These are phyloP conservation scores for Cladochytrium replicatum DNA, from an alignment of 192 early-diverging fungal species.

Conservation along the genomic window DNA sequence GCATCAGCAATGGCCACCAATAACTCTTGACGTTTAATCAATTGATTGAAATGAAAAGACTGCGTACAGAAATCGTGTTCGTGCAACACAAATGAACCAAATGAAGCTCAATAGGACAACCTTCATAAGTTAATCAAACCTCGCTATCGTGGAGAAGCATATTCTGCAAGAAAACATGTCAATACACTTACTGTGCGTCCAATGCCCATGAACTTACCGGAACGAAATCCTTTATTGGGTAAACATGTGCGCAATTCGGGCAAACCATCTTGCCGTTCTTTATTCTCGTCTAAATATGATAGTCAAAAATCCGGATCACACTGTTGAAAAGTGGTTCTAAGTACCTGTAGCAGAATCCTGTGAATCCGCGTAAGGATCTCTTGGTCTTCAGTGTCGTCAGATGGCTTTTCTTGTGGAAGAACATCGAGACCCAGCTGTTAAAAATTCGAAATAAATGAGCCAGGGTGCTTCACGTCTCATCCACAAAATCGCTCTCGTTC, in stretches of 20 bases:
- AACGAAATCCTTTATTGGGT: constrained; percentile 85
- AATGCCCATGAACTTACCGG: too few species aligned
- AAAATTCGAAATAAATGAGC: background rate
- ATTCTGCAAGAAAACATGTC: too few species aligned
- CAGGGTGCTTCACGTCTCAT: background rate
- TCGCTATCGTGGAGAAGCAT: constrained; percentile 42
- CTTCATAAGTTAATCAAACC: too few species aligned
- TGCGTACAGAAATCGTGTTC: too few species aligned
- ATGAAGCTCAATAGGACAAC: too few species aligned
- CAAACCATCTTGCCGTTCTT: constrained; percentile 87
- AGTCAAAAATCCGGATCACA: background rate
- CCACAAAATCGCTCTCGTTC: background rate
- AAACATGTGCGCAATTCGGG: constrained; percentile 78
- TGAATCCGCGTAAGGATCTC: constrained; percentile 67
- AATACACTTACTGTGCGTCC: too few species aligned
- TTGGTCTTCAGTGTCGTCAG: constrained; percentile 45
- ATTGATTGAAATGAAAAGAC: too few species aligned
- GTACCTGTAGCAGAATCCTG: constrained; percentile 70
- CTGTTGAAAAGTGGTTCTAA: background rate
- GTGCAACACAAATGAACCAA: too few species aligned
- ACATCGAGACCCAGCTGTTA: constrained; percentile 55
- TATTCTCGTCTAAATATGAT: constrained; percentile 56
- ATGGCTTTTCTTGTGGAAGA: constrained; percentile 55
- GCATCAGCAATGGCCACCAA: too few species aligned
- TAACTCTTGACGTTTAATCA: too few species aligned